A percentile compares a stretch with the other conserved stretches of the same genome.
Evolutionary conservation across 345 rosid species (phyloP).

Genomic region (Turnera subulata): DNA sequence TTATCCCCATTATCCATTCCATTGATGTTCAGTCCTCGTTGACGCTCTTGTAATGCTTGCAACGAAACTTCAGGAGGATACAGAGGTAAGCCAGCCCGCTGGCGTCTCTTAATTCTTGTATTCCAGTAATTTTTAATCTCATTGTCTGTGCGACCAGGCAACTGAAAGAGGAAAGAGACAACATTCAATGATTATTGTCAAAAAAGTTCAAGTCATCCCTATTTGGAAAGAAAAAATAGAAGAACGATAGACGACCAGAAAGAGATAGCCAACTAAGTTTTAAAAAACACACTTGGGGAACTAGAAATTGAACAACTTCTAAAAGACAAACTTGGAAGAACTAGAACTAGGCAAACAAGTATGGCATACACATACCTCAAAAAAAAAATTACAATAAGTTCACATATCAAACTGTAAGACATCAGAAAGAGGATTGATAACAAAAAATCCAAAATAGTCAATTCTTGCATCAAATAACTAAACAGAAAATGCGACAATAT

Average conservation of each 20-base stretch:
- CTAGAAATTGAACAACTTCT: neutral
- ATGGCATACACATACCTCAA: neutral
- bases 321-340: too few species aligned
- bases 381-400: neutral
- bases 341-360: too few species aligned
- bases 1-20: slow-evolving; percentile 36
- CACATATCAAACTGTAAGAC: neutral
- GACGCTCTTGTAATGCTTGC: slow-evolving; percentile 59
- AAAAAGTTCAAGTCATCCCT: too few species aligned
- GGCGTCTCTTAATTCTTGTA: slow-evolving; percentile 89
- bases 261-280: neutral
- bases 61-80: slow-evolving; percentile 77
- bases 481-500: neutral
- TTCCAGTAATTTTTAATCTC: slow-evolving; percentile 99
- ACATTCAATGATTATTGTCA: too few species aligned
- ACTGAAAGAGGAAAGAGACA: slow-evolving; percentile 33
- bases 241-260: neutral
- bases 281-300: neutral
- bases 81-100: slow-evolving; percentile 92
- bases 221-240: neutral
- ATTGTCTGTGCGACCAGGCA: slow-evolving; percentile 98
- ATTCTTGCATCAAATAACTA: neutral
- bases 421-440: neutral
- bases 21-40: slow-evolving; percentile 33
- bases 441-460: neutral